phyloP scores from a whole-genome alignment of 1,284 basidiomycete genomes.

The Ustilago shanxiensis region DNA sequence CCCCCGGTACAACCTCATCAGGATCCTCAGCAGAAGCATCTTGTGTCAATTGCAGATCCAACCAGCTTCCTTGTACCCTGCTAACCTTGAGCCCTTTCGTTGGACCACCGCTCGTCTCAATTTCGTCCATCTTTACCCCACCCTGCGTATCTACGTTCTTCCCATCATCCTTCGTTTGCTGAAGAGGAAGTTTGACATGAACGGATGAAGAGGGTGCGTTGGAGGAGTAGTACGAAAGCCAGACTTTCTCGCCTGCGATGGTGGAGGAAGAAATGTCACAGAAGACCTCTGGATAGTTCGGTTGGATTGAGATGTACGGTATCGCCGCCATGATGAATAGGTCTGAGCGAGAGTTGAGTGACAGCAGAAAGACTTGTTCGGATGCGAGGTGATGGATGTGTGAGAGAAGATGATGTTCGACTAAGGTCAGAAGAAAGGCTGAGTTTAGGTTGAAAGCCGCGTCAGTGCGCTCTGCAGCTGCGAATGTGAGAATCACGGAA shows the following conservation, averaged over 20 bases:
- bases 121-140: slow-evolving; percentile 46
- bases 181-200: slow-evolving; percentile 46
- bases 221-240: slow-evolving; percentile 78
- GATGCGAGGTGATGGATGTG: neutral
- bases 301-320: slow-evolving; percentile 75
- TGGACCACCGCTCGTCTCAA: slow-evolving; percentile 27
- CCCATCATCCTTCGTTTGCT: slow-evolving; percentile 50
- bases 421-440: slow-evolving; percentile 1
- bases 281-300: slow-evolving; percentile 75
- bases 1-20: neutral
- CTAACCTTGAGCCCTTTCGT: slow-evolving; percentile 22
- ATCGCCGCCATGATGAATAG: slow-evolving; percentile 42
- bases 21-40: neutral
- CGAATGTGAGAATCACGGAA: slow-evolving; percentile 9
- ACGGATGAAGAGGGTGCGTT: slow-evolving; percentile 54
- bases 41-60: slow-evolving; percentile 33
- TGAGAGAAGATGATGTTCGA: neutral
- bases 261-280: slow-evolving; percentile 75
- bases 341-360: neutral
- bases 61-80: slow-evolving; percentile 30
- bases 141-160: slow-evolving; percentile 47
- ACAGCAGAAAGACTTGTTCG: neutral
- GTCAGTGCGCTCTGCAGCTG: slow-evolving; percentile 5
- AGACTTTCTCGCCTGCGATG: slow-evolving; percentile 76
- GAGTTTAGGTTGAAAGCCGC: slow-evolving; percentile 9